Percentiles rank a stretch among this genome's conserved stretches.
Evolutionary conservation across 75 land plant genomes (phyloP).

Genomic region (Selaginella tamariscina): DNA sequence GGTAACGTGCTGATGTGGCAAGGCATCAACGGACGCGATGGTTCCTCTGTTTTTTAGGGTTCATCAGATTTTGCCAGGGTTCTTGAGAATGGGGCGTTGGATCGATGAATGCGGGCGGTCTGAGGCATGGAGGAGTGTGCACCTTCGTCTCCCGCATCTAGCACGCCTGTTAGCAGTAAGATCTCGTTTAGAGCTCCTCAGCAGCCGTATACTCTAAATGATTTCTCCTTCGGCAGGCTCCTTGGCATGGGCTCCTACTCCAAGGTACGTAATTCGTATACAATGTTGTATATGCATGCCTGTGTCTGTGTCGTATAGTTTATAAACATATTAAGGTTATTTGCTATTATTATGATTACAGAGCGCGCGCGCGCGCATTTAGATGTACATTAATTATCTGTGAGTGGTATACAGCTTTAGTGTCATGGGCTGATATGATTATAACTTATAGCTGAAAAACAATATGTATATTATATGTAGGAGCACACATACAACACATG

Average conservation of each 20-base stretch:
- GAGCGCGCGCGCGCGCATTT: no score
- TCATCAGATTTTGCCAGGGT: neutral
- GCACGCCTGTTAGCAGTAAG: neutral
- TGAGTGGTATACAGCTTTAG: no score
- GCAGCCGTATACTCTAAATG: slow-evolving; percentile 51
- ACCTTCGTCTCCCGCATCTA: neutral
- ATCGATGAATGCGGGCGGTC: neutral
- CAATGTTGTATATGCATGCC: no score
- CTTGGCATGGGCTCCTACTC: slow-evolving; percentile 97
- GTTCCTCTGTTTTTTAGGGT: no score
- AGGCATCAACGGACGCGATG: neutral
- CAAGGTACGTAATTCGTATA: slow-evolving; percentile 48
- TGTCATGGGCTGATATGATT: no score
- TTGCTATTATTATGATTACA: no score
- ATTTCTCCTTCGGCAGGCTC: slow-evolving; percentile 69
- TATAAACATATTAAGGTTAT: no score
- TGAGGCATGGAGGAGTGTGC: neutral
- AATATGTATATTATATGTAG: no score
- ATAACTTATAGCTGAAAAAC: no score
- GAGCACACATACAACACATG: no score
- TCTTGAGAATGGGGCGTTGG: neutral
- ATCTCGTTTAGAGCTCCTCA: slow-evolving; percentile 76
- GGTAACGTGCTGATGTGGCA: neutral
- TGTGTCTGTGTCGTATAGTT: neutral
- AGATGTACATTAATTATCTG: no score